Percentiles rank a stretch among this genome's conserved stretches.
Evolutionary conservation across 441 rosid species (phyloP).

Genomic region (Melastoma candidum): DNA sequence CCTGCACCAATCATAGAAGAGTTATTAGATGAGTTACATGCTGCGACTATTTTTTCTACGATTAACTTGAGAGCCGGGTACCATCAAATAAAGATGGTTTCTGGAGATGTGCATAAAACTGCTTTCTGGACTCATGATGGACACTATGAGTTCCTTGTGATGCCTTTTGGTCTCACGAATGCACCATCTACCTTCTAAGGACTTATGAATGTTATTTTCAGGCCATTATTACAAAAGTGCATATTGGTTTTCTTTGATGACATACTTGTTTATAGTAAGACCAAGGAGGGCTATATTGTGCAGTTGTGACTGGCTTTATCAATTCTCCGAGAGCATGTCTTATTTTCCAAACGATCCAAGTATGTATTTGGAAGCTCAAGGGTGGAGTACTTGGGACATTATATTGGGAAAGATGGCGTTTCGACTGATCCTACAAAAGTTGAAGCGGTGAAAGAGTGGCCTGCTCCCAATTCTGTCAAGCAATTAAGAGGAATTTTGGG

Average conservation of each 20-base stretch:
- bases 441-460: not conserved
- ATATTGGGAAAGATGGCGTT: not conserved
- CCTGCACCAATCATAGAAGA: not conserved
- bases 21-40: not conserved
- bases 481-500: slow-evolving; percentile 1
- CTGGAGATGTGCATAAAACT: not conserved
- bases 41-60: not conserved
- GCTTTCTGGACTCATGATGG: not conserved
- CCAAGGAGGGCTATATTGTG: not conserved
- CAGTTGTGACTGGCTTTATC: not conserved
- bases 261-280: not conserved
- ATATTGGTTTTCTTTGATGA: not conserved
- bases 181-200: not conserved
- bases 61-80: not conserved
- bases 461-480: not conserved
- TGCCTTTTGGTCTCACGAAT: not conserved
- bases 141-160: not conserved
- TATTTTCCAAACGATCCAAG: not conserved
- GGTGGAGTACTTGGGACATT: not conserved
- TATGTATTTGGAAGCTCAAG: not conserved
- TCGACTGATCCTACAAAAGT: not conserved
- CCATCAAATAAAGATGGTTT: not conserved
- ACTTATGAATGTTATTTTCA: not conserved
- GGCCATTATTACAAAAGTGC: not conserved
- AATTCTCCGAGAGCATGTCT: not conserved